Conservation (phyloP, 768 basidiomycete genomes). For the Rhodocollybia butyracea region DNA sequence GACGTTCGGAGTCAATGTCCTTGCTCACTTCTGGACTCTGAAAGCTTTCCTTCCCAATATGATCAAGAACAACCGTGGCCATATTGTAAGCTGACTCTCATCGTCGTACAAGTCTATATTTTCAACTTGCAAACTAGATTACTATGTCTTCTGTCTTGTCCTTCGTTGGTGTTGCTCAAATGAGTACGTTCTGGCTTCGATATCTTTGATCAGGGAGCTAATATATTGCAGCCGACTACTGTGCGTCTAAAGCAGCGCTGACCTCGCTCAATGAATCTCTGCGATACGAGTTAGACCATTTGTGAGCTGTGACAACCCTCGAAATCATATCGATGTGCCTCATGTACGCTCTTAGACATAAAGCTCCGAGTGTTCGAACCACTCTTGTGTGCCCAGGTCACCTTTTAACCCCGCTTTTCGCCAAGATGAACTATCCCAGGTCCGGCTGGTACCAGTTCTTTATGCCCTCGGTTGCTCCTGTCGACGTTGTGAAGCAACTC, state of each 20-base stretch:
- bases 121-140: constrained; percentile 41
- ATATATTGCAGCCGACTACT: constrained; percentile 69
- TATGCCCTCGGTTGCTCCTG: constrained; percentile 68
- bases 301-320: constrained; percentile 34
- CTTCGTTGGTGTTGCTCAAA: constrained; percentile 66
- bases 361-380: constrained; percentile 76
- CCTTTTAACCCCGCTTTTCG: constrained; percentile 77
- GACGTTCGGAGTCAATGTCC: constrained; percentile 85
- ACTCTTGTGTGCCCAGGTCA: constrained; percentile 84
- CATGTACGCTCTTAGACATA: constrained; percentile 44
- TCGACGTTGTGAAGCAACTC: constrained; percentile 75
- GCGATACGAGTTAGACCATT: constrained; percentile 82
- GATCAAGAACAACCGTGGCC: constrained; percentile 74
- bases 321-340: not conserved
- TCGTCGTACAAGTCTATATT: not conserved
- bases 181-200: constrained; percentile 49
- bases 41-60: constrained; percentile 92
- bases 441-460: constrained; percentile 64
- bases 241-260: constrained; percentile 90
- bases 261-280: constrained; percentile 79
- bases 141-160: constrained; percentile 78
- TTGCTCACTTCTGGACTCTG: constrained; percentile 89
- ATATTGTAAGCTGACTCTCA: constrained; percentile 59
- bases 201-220: not conserved
- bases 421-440: constrained; percentile 47